phyloP scores from a whole-genome alignment of 2,329 filamentous ascomycete genomes.

The Sclerotinia sclerotiorum region DNA sequence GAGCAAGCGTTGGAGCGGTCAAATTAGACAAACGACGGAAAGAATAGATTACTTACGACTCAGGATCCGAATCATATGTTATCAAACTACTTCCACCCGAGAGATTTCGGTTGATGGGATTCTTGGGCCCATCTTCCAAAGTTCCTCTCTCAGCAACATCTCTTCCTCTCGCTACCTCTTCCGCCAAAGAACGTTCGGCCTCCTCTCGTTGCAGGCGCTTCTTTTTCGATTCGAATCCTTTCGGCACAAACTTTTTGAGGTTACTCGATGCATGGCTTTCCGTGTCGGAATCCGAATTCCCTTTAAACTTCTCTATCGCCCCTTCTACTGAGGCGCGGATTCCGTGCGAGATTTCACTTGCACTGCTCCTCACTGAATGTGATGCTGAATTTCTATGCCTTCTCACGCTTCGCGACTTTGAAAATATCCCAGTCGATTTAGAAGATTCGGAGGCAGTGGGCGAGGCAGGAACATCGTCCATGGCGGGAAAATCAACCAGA shows the following conservation, averaged over 20 bases:
- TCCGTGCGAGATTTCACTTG: constrained; percentile 30
- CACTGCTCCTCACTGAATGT: constrained; percentile 36
- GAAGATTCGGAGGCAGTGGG: constrained; percentile 31
- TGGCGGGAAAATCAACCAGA: constrained; percentile 10
- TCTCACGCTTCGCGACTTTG: constrained; percentile 33
- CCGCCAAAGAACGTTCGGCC: constrained; percentile 44
- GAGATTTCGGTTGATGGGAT: constrained; percentile 16
- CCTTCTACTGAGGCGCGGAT: constrained; percentile 33
- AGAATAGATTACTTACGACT: constrained; percentile 39
- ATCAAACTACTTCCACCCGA: constrained; percentile 34
- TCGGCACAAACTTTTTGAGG: constrained; percentile 55
- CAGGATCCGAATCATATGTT: constrained; percentile 39
- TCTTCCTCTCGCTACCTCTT: constrained; percentile 41
- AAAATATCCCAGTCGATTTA: constrained; percentile 32
- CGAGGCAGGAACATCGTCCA: constrained; percentile 19
- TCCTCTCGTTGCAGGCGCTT: constrained; percentile 49
- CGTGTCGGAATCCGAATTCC: constrained; percentile 29
- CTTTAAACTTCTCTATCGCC: constrained; percentile 35
- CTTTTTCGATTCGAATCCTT: constrained; percentile 51
- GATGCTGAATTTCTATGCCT: constrained; percentile 32
- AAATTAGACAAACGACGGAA: constrained; percentile 12
- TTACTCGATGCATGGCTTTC: constrained; percentile 39
- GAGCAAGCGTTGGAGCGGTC: neutral
- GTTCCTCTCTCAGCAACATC: constrained; percentile 40
- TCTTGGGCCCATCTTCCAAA: constrained; percentile 34